These are phyloP conservation scores for barley (Hordeum vulgare) DNA, from an alignment of 176 grass and related monocot species.

Conservation along the genomic window DNA sequence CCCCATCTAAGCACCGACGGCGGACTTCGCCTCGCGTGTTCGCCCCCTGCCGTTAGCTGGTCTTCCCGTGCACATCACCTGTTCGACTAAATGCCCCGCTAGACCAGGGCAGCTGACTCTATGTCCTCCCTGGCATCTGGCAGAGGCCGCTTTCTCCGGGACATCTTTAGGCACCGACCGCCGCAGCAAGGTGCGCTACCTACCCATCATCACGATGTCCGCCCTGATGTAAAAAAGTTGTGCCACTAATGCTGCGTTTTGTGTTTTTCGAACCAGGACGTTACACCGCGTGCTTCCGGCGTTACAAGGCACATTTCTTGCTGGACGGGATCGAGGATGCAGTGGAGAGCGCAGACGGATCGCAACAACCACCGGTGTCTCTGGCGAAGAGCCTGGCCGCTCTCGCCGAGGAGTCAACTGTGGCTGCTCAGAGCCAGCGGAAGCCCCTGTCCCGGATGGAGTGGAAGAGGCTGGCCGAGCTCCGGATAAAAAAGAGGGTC, in stretches of 20 bases:
- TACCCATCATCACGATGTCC: background rate
- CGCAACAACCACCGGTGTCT: slow-evolving; percentile 17
- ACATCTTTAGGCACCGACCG: background rate
- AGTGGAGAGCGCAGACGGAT: background rate
- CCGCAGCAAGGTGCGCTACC: background rate
- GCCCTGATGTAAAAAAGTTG: too few relatives aligned
- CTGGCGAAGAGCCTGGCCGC: slow-evolving; percentile 81
- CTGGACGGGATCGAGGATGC: slow-evolving; percentile 39
- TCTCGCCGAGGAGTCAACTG: slow-evolving; percentile 53
- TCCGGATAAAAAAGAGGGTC: slow-evolving; percentile 76
- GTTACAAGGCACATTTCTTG: slow-evolving; percentile 27
- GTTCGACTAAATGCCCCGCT: slow-evolving; percentile 40
- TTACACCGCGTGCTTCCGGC: background rate
- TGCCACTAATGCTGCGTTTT: background rate
- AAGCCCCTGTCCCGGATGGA: slow-evolving; percentile 56
- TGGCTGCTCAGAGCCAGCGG: slow-evolving; percentile 7
- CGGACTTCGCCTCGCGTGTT: background rate
- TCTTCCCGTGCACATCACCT: background rate
- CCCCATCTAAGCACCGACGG: background rate
- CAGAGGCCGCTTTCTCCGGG: slow-evolving; percentile 12
- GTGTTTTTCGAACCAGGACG: background rate
- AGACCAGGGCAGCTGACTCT: background rate
- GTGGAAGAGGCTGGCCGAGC: slow-evolving; percentile 63
- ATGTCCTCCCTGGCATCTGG: slow-evolving; percentile 32
- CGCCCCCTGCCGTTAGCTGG: background rate